Base-by-base conservation (phyloP, 2,329 filamentous ascomycete species). In the Colletotrichum spaethianum region DNA sequence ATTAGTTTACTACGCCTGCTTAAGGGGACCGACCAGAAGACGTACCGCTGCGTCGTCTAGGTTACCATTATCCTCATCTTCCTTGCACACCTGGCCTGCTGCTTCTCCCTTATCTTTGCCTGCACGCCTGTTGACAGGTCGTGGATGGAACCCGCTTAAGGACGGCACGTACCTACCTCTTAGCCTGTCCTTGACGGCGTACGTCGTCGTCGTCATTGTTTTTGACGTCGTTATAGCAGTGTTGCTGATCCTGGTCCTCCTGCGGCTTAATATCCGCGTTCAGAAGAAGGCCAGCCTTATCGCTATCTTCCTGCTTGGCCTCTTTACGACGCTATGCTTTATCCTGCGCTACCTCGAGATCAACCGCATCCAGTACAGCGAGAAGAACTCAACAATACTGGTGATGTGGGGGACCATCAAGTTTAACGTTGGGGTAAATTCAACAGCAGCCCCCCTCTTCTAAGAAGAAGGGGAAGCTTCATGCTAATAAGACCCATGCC, bases 321-420 rank as follows among this genome's bases (percentile, higher is more conserved):
- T 89, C 1, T 88, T 89, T 75, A 89, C 87, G 0, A 89, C 87
- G 0, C 69, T 89, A 8, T 89, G 87, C 75, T 89, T 87, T 3
- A 82, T 89, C 66, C 77, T 89, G 66, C 83, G 88, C 16, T 85
- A 89, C 69, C 79, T 82, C 0, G 86, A 89, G 74, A 89, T 89
- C 71, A 78, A 85, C 72, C 79, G 83, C 0, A 87, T 89, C 48
- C 84, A 86, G n/a, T 78, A 80, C 16, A 86, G 85, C 2, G 86
- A 88, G 44, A 86, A 87, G 11, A 87, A 89, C 74, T 88, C 87
- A 0, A 89, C 88, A 5, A 86, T 88, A 84, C 80, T 90, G 16
- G 82, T 90, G 0, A 79, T 89, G 0, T 90, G 87, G 87, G 88
- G 88, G 4, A 86, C 85, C 2, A 86, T 90, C 67, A 88, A 90